Conservation (phyloP, 75 land plant genomes). For the Adiantum capillusveneris region DNA sequence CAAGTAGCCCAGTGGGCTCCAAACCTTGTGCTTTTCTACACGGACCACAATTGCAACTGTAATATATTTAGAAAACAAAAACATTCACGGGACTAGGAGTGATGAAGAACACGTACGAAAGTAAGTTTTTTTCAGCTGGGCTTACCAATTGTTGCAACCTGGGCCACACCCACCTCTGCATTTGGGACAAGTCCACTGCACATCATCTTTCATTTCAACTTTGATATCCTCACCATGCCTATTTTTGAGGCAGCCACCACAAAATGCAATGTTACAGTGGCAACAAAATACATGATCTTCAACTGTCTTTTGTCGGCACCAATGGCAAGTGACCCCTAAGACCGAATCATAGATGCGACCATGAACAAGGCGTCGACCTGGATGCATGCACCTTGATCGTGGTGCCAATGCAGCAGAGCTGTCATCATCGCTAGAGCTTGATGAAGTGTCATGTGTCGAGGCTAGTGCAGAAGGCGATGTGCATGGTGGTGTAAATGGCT, state of each 20-base stretch:
- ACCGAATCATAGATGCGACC: slow-evolving; percentile 33
- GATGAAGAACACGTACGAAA: not conserved
- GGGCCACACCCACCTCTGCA: slow-evolving; percentile 44
- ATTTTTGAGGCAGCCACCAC: slow-evolving; percentile 32
- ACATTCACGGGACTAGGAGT: not conserved
- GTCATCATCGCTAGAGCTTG: not conserved
- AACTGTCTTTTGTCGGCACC: slow-evolving; percentile 44
- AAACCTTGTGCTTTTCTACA: slow-evolving; percentile 32
- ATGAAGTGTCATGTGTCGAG: not conserved
- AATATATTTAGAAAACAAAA: not conserved
- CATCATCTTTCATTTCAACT: slow-evolving; percentile 22
- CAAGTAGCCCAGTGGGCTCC: slow-evolving; percentile 23
- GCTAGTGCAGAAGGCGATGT: not conserved
- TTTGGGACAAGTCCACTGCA: slow-evolving; percentile 37
- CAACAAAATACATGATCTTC: slow-evolving; percentile 25
- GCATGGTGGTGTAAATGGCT: no score
- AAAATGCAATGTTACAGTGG: slow-evolving; percentile 22
- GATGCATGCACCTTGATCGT: slow-evolving; percentile 10
- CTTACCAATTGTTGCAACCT: slow-evolving; percentile 38
- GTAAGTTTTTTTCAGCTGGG: not conserved
- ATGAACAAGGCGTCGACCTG: slow-evolving; percentile 23
- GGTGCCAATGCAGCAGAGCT: not conserved
- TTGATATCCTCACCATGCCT: slow-evolving; percentile 29
- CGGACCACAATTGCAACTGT: slow-evolving; percentile 50
- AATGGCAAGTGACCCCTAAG: slow-evolving; percentile 35